A percentile compares a stretch with the other conserved stretches of the same genome.
Evolutionary conservation across 2,329 filamentous ascomycete species (phyloP).

Genomic region (Aspergillus glaucus): DNA sequence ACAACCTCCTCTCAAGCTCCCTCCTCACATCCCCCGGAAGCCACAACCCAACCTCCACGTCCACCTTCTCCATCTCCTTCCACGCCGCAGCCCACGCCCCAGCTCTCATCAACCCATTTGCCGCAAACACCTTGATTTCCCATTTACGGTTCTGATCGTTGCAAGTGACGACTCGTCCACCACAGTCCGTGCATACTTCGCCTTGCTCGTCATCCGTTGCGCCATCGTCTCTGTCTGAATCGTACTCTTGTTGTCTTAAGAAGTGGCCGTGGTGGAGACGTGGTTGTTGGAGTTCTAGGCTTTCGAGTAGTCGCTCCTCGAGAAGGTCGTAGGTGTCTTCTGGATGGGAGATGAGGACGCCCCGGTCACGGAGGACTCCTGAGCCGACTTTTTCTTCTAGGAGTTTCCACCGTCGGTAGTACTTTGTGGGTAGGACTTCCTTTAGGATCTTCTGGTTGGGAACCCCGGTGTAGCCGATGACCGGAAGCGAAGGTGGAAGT

Average conservation of each 20-base stretch:
- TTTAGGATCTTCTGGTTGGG: constrained; percentile 41
- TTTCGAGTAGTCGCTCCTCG: constrained; percentile 57
- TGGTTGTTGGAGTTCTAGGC: constrained; percentile 50
- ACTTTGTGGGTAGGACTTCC: constrained; percentile 44
- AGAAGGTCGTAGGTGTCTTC: constrained; percentile 57
- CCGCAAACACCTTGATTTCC: constrained; percentile 80
- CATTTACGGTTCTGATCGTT: constrained; percentile 47
- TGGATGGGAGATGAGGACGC: constrained; percentile 58
- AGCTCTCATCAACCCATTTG: constrained; percentile 86
- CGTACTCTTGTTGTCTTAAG: constrained; percentile 30
- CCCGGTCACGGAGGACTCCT: constrained; percentile 51
- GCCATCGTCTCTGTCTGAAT: constrained; percentile 19
- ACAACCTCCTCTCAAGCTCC: constrained; percentile 41
- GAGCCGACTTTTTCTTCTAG: constrained; percentile 49
- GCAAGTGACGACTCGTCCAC: constrained; percentile 42
- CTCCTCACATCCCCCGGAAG: constrained; percentile 48
- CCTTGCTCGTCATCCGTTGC: constrained; percentile 33
- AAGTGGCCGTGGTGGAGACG: constrained; percentile 57
- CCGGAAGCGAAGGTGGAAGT: constrained; percentile 47
- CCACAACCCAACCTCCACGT: constrained; percentile 80
- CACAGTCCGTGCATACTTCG: constrained; percentile 46
- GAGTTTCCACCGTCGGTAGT: constrained; percentile 44
- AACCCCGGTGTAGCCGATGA: constrained; percentile 30
- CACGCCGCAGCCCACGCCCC: constrained; percentile 91
- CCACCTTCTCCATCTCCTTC: constrained; percentile 98